phyloP scores from a whole-genome alignment of 805 yeast genomes.

The Metschnikowia proteae region DNA sequence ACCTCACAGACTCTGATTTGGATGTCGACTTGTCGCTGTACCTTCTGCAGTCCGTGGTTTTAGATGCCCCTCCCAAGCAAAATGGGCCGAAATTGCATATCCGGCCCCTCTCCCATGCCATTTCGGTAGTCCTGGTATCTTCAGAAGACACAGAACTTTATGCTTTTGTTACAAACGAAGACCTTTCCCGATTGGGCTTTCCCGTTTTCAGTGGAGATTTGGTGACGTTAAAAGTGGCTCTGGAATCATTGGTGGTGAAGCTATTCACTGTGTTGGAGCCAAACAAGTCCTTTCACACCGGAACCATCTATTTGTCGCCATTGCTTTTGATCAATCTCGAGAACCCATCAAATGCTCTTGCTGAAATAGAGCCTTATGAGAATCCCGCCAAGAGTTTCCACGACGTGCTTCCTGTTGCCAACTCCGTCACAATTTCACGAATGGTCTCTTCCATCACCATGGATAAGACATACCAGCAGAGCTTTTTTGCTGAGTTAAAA shows the following conservation, averaged over 20 bases:
- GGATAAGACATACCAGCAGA: slow-evolving; percentile 57
- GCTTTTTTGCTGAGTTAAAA: slow-evolving; percentile 59
- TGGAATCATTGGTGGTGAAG: slow-evolving; percentile 27
- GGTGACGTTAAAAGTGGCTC: slow-evolving; percentile 32
- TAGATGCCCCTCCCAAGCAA: slow-evolving; percentile 8
- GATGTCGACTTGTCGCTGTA: slow-evolving; percentile 32
- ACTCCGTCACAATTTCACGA: slow-evolving; percentile 61
- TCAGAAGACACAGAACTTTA: slow-evolving; percentile 39
- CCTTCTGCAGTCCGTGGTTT: slow-evolving; percentile 27
- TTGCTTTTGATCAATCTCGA: slow-evolving; percentile 50
- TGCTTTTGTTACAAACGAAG: slow-evolving; percentile 43
- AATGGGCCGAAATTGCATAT: slow-evolving; percentile 17
- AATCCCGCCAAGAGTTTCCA: slow-evolving; percentile 18
- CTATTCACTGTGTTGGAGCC: slow-evolving; percentile 66
- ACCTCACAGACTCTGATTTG: background rate
- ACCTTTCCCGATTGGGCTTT: slow-evolving; percentile 46
- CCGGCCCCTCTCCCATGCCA: slow-evolving; percentile 28
- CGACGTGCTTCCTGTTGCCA: slow-evolving; percentile 46
- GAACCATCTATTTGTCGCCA: slow-evolving; percentile 58
- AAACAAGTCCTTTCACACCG: slow-evolving; percentile 34
- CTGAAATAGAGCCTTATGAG: slow-evolving; percentile 20
- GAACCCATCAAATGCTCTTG: slow-evolving; percentile 22
- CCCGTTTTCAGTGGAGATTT: slow-evolving; percentile 71
- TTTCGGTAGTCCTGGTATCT: slow-evolving; percentile 20
- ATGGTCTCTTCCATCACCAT: slow-evolving; percentile 67